Base-by-base conservation (phyloP, 306 rosid genomes). In the Dryas octopetala region DNA sequence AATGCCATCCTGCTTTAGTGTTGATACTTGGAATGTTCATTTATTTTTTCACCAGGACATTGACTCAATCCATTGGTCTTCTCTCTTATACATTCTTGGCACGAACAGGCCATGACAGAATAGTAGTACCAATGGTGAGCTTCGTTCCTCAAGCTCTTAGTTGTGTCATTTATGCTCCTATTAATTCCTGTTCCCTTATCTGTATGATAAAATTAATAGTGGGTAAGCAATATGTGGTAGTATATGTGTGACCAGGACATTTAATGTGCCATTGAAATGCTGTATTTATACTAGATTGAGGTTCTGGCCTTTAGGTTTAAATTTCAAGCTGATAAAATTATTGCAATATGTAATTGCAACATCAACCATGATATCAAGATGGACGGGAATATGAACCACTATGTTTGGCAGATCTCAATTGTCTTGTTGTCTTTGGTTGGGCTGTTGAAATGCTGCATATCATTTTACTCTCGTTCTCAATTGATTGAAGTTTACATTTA, bases 101-200 rank as follows among this genome's bases (percentile, higher is more conserved):
- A 45, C 88, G 16, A 70, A 76, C 88, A 66, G 87, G 82, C 65
- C 88, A 82, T 76, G 94, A 95, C 85, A 87, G 97, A 86, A 95
- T 95, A 76, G 88, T 90, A 67, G 99, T 95, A 47, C 99, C 97
- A 46, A 91, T 90, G 97, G 99, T 95, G 88, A 79, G 94, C 81
- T 75, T 68, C 74, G 66, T 78, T 86, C 60, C 72, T 65, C 23
- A 40, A 70, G 9, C 44, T 45, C 62, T 66, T 76, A 59, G 62
- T 32, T 9, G 63, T 61, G 70, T 76, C 57, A 1, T 70, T 51
- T 71, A 23, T 46, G 16, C 70, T 57, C 6, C 10, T 45, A 10
- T 7, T 2, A 5, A 41, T 55, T 64, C 32, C 23, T 12, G 23
- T 59, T 47, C 16, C 3, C 9, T 28, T 46, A 11, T 32, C 52